Evolutionary conservation across 768 basidiomycete species (phyloP).

Genomic region (Hemileccinum impolitum): DNA sequence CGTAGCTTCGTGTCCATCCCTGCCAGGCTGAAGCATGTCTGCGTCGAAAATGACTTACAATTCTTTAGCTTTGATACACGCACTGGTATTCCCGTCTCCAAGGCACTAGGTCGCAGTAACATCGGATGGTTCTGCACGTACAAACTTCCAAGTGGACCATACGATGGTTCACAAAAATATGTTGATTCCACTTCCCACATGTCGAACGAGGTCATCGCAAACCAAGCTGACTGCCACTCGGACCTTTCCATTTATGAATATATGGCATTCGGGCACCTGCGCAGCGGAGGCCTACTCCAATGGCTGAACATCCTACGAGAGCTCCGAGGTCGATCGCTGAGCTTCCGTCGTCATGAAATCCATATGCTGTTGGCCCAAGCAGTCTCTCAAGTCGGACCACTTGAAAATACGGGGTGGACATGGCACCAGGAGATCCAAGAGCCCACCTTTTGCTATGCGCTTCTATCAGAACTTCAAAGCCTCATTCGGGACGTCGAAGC

Average conservation of each 20-base stretch:
- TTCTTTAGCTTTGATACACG: conserved; percentile 31
- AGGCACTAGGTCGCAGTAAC: conserved; percentile 7
- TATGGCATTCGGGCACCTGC: conserved; percentile 40
- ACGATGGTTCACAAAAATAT: conserved; percentile 35
- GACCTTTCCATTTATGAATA: conserved; percentile 43
- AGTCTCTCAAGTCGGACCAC: conserved; percentile 39
- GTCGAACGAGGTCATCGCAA: conserved; percentile 41
- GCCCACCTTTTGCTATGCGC: conserved; percentile 29
- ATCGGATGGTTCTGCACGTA: conserved; percentile 32
- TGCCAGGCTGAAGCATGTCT: conserved; percentile 10
- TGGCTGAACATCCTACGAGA: conserved; percentile 50
- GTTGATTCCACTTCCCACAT: conserved; percentile 34
- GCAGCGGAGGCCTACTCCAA: conserved; percentile 43
- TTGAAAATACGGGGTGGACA: conserved; percentile 14
- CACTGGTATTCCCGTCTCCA: conserved; percentile 7
- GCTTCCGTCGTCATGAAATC: conserved; percentile 38
- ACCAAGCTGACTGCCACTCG: conserved; percentile 39
- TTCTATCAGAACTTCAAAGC: conserved; percentile 35
- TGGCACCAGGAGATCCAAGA: conserved; percentile 40
- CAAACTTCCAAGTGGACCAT: conserved; percentile 31
- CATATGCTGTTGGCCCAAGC: conserved; percentile 43
- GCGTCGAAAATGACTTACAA: conserved; percentile 29
- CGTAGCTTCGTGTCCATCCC: conserved; percentile 23
- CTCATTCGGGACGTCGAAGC: conserved; percentile 33
- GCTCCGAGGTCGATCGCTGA: conserved; percentile 34